phyloP scores from a whole-genome alignment of 768 basidiomycete species.

The Boletus reticulatus region DNA sequence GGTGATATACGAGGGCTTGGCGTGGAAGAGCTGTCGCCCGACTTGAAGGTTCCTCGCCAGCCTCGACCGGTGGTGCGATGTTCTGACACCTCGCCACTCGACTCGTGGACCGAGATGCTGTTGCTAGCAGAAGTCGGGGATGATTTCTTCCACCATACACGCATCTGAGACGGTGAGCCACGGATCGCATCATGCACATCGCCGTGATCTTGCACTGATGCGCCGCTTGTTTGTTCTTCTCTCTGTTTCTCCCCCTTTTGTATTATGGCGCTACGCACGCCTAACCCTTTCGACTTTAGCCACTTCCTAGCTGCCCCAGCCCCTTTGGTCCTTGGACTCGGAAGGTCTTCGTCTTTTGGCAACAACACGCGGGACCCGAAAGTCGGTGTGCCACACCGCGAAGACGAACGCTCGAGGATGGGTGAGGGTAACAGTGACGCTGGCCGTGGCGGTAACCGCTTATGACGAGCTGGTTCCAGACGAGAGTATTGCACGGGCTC shows the following conservation, averaged over 20 bases:
- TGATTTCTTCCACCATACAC: slow-evolving; percentile 33
- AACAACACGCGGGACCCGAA: slow-evolving; percentile 50
- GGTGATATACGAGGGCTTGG: slow-evolving; percentile 21
- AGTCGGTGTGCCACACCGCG: slow-evolving; percentile 59
- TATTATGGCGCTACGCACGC: slow-evolving; percentile 22
- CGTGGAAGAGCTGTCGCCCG: slow-evolving; percentile 13
- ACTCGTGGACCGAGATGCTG: slow-evolving; percentile 13
- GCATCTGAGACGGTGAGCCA: slow-evolving; percentile 17
- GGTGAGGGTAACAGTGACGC: slow-evolving; percentile 20
- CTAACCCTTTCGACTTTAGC: slow-evolving; percentile 30
- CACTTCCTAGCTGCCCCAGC: slow-evolving; percentile 21
- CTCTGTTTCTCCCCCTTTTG: slow-evolving; percentile 23
- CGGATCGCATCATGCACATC: slow-evolving; percentile 5
- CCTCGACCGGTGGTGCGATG: slow-evolving; percentile 2
- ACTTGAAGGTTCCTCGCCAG: slow-evolving; percentile 8
- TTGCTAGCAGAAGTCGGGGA: slow-evolving; percentile 9
- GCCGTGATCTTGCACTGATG: neutral
- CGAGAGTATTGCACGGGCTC: neutral
- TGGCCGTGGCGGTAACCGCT: slow-evolving; percentile 4
- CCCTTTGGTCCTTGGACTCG: slow-evolving; percentile 11
- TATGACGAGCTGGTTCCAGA: slow-evolving; percentile 3
- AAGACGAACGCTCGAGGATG: slow-evolving; percentile 43
- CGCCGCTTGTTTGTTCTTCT: slow-evolving; percentile 13
- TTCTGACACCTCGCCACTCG: slow-evolving; percentile 1
- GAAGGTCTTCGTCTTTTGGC: slow-evolving; percentile 27